phyloP scores from a whole-genome alignment of 2,329 filamentous ascomycete genomes.

The Scedosporium apiospermum region DNA sequence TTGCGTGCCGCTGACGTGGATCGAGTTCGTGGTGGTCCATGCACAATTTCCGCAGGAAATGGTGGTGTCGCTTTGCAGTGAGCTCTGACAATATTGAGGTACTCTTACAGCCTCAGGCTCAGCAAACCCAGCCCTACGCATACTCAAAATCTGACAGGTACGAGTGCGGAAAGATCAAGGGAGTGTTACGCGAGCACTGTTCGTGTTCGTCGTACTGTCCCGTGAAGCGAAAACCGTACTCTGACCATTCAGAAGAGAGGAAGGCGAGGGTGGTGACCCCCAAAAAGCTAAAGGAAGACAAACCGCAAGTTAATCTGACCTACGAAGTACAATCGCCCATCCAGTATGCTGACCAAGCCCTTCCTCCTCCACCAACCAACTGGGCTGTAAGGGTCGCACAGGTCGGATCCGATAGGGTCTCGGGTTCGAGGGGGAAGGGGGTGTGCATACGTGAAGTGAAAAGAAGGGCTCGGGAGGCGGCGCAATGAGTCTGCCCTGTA shows the following conservation, averaged over 20 bases:
- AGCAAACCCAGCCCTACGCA: not conserved
- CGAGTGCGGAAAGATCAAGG: not conserved
- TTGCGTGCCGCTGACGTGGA: slow-evolving; percentile 5
- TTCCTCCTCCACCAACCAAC: not conserved
- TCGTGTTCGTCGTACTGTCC: not conserved
- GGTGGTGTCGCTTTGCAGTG: not conserved
- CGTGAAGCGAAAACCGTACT: not conserved
- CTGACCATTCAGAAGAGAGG: not conserved
- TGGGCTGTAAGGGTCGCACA: not conserved
- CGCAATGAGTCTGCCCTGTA: not conserved
- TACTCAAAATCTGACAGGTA: not conserved
- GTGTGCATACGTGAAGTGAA: not conserved
- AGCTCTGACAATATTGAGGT: not conserved
- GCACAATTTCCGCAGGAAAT: too few relatives aligned
- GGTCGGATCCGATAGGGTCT: not conserved
- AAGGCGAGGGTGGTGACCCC: not conserved
- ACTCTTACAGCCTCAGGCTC: not conserved
- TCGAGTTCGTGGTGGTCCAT: not conserved
- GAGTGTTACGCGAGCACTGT: too few relatives aligned
- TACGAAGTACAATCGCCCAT: too few relatives aligned
- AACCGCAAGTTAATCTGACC: not conserved
- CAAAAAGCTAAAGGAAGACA: not conserved
- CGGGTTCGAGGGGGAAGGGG: not conserved
- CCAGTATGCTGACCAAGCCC: not conserved
- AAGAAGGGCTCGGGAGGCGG: not conserved